A percentile compares a stretch with the other conserved stretches of the same genome.
phyloP scores from a whole-genome alignment of 2,329 filamentous ascomycete species.

The Penicillium fuscoglaucum region DNA sequence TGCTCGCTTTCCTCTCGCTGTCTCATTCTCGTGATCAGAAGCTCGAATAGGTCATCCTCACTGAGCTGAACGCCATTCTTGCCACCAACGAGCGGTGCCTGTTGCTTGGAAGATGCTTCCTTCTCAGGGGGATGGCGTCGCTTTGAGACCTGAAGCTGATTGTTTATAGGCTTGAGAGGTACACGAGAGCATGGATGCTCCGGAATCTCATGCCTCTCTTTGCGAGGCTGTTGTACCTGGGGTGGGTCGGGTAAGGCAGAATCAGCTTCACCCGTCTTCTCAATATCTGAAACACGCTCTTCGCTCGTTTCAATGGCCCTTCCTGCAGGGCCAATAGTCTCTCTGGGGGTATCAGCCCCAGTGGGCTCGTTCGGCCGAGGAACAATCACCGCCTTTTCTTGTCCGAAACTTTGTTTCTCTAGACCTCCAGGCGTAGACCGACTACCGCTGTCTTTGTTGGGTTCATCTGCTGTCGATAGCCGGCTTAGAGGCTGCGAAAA shows the following conservation, averaged over 20 bases:
- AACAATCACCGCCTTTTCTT: not conserved
- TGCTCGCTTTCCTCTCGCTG: conserved; percentile 38
- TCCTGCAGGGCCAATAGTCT: not conserved
- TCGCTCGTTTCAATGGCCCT: not conserved
- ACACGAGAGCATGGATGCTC: not conserved
- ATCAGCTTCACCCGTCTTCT: not conserved
- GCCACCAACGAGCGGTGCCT: not conserved
- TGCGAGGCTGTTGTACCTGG: not conserved
- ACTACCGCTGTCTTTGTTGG: not conserved
- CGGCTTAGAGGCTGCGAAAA: not conserved
- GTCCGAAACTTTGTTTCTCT: not conserved
- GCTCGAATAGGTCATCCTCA: conserved; percentile 40
- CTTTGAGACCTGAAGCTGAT: conserved; percentile 20
- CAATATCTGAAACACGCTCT: not conserved
- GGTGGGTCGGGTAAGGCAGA: not conserved
- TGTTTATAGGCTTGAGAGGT: not conserved
- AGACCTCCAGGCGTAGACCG: not conserved
- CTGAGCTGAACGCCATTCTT: conserved; percentile 19
- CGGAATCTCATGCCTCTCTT: not conserved
- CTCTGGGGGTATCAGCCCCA: not conserved
- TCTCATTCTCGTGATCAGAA: conserved; percentile 37
- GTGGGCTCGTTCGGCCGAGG: not conserved
- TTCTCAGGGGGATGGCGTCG: conserved; percentile 6
- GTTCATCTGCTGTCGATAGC: not conserved
- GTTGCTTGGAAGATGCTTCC: not conserved